These are phyloP conservation scores for Fusarium sp. DNA, from an alignment of 2,329 filamentous ascomycete species.

Conservation along the genomic window DNA sequence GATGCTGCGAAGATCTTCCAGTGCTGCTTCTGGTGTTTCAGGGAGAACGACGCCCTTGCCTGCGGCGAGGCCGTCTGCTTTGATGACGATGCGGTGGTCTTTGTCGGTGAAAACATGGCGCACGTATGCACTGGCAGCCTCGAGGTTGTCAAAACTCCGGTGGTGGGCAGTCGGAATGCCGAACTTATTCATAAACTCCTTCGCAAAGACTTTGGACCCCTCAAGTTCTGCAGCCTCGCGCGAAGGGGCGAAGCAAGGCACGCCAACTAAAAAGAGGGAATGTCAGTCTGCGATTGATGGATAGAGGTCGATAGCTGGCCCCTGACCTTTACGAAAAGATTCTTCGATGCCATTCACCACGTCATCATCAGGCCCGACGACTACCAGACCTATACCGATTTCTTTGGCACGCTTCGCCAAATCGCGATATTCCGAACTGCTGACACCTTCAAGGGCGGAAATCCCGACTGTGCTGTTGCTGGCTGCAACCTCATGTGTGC, in stretches of 20 bases:
- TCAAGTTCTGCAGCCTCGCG: slow-evolving; percentile 77
- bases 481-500: slow-evolving; percentile 54
- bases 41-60: slow-evolving; percentile 69
- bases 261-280: slow-evolving; percentile 54
- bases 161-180: slow-evolving; percentile 79
- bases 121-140: slow-evolving; percentile 68
- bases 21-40: slow-evolving; percentile 64
- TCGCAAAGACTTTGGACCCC: slow-evolving; percentile 80
- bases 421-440: slow-evolving; percentile 67
- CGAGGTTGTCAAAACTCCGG: slow-evolving; percentile 71
- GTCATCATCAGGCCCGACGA: slow-evolving; percentile 79
- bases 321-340: slow-evolving; percentile 58
- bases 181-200: slow-evolving; percentile 80
- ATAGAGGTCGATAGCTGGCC: not conserved
- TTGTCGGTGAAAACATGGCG: slow-evolving; percentile 53
- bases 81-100: slow-evolving; percentile 73
- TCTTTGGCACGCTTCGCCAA: slow-evolving; percentile 70
- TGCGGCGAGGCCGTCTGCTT: slow-evolving; percentile 77
- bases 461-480: slow-evolving; percentile 58
- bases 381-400: slow-evolving; percentile 70
- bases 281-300: not conserved
- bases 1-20: slow-evolving; percentile 70
- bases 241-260: slow-evolving; percentile 74
- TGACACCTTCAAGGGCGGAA: slow-evolving; percentile 59
- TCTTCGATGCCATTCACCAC: slow-evolving; percentile 79